Evolutionary conservation across 2,329 filamentous ascomycete species (phyloP).

Genomic region (Penicillium sp.): DNA sequence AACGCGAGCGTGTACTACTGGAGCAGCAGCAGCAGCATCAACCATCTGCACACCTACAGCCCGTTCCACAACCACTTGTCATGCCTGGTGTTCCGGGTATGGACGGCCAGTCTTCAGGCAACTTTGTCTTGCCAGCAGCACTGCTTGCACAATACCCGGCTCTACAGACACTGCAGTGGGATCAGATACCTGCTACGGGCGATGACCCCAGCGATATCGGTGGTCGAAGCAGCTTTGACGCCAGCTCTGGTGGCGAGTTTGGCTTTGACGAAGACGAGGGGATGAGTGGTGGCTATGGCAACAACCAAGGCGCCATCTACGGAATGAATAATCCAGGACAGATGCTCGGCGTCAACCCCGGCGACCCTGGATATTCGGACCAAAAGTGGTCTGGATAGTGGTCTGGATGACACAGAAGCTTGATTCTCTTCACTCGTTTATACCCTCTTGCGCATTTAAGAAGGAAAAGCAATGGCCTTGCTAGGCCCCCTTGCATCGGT

Average conservation of each 20-base stretch:
- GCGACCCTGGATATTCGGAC: slow-evolving; percentile 27
- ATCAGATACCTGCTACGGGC: slow-evolving; percentile 63
- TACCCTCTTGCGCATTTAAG: not conserved
- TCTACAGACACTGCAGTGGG: slow-evolving; percentile 86
- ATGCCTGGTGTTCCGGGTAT: slow-evolving; percentile 63
- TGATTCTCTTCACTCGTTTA: not conserved
- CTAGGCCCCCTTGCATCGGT: not conserved
- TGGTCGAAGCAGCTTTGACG: slow-evolving; percentile 55
- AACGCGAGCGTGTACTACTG: slow-evolving; percentile 71
- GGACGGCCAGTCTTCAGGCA: slow-evolving; percentile 56
- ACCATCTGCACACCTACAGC: slow-evolving; percentile 60
- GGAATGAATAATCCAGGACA: slow-evolving; percentile 25
- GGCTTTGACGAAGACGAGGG: slow-evolving; percentile 46
- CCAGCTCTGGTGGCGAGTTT: slow-evolving; percentile 45
- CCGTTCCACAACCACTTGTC: slow-evolving; percentile 56
- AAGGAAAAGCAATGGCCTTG: slow-evolving; percentile 12
- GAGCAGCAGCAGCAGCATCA: slow-evolving; percentile 67
- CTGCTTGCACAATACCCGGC: slow-evolving; percentile 89
- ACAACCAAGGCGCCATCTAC: slow-evolving; percentile 34
- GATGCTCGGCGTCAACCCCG: slow-evolving; percentile 31
- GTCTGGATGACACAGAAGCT: not conserved
- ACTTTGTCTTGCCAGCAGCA: slow-evolving; percentile 77
- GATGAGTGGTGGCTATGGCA: slow-evolving; percentile 35
- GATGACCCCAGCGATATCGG: slow-evolving; percentile 61
- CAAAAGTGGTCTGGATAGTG: slow-evolving; percentile 31